A percentile compares a stretch with the other conserved stretches of the same genome.
Evolutionary conservation across 495 filamentous ascomycete genomes (phyloP).

Genomic region (Recurvomyces mirabilis): DNA sequence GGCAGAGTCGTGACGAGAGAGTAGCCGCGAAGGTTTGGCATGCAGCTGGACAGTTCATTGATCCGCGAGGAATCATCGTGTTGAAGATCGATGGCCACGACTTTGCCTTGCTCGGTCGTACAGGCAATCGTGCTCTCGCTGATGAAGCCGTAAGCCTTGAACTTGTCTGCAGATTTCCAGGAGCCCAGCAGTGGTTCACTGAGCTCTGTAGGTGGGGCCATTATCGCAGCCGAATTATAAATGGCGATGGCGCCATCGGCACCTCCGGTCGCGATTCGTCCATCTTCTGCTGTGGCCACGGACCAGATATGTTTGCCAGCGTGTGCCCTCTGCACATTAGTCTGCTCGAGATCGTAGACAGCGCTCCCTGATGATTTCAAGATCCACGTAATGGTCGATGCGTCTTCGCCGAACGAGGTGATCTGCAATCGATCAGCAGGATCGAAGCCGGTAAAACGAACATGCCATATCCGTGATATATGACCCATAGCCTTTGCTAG

Average conservation of each 20-base stretch:
- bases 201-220: not conserved
- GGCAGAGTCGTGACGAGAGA: slow-evolving; percentile 33
- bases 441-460: slow-evolving; percentile 56
- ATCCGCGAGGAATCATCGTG: not conserved
- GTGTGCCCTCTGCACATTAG: slow-evolving; percentile 35
- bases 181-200: not conserved
- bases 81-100: not conserved
- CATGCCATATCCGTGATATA: slow-evolving; percentile 77
- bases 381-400: slow-evolving; percentile 20
- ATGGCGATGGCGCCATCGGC: slow-evolving; percentile 53
- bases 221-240: not conserved
- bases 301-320: slow-evolving; percentile 91
- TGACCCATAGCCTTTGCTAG: slow-evolving; percentile 73
- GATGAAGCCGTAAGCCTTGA: slow-evolving; percentile 58
- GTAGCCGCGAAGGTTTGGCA: slow-evolving; percentile 33
- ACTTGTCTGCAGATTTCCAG: slow-evolving; percentile 30
- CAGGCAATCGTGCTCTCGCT: slow-evolving; percentile 44
- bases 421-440: too few relatives aligned
- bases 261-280: slow-evolving; percentile 64
- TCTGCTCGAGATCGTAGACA: slow-evolving; percentile 2
- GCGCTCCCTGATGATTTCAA: not conserved
- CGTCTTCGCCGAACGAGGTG: slow-evolving; percentile 26
- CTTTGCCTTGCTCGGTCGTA: slow-evolving; percentile 44
- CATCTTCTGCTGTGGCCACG: slow-evolving; percentile 35
- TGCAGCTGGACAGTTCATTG: not conserved